Base-by-base conservation (phyloP, 139 green algal genomes). In the Haematococcus lacustris region DNA sequence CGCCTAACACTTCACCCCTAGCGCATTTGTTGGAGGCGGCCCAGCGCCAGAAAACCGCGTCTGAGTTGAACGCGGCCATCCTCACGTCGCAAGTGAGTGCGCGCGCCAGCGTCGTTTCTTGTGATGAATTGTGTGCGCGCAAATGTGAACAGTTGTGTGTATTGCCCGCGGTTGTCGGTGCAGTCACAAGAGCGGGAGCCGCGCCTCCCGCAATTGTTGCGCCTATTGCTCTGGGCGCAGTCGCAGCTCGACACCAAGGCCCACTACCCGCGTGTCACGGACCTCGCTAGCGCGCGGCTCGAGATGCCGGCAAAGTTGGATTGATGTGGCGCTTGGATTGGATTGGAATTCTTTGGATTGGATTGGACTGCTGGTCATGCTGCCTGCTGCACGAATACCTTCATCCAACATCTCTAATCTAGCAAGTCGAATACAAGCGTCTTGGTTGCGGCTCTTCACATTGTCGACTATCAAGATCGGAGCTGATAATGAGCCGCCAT, bases 51-150 rank as follows among this genome's bases (percentile, higher is more conserved):
- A 94, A 93, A 79, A 97, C 93, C 1, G 94, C 94, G 33, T 89
- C 84, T 70, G 91, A 98, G 76, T 84, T 98, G 4, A 98, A 98
- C 71, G 88, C 89, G 1, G 94, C 93, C n/a, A 97, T 98, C 59
- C 86, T 98, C 76, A 64, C 40, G 88, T 72, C 68, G 84, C 67
- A 72, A 41, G 66, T 61, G 25, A 23, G 53, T 64, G 25, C 21
- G 53, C 32, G 4, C 28, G 28, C 53, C 9, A 23, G 53, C 25
- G 28, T 33, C 47, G 13, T 57, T 57, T 13, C 47, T 28, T 57
- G 47, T 57, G 47, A 57, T 65, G 9, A 33, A 13, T 47, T 68
- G 32, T 40, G 30, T 68, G 23, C 41, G 33, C n/a, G n/a, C n/a
- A n/a, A n/a, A n/a, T n/a, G n/a, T n/a, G n/a, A n/a, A n/a, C n/a